Evolutionary conservation across 108 stramenopile genomes (phyloP).

Genomic region (Conticribra weissflogii): DNA sequence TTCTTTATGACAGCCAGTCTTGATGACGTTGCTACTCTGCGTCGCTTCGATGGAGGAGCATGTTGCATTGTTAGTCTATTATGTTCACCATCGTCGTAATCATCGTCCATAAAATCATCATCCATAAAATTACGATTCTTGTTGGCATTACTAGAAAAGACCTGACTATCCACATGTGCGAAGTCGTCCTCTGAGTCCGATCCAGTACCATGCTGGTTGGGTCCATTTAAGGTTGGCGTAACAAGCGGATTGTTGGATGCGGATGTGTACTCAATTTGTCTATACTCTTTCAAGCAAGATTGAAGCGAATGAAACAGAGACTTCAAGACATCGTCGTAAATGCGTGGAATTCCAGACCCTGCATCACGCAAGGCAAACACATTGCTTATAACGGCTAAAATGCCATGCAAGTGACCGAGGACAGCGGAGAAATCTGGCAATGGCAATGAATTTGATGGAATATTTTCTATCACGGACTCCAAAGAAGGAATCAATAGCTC

Average conservation of each 20-base stretch:
- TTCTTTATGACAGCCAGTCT: conserved; percentile 1
- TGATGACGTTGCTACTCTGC: conserved; percentile 19
- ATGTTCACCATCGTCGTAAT: conserved; percentile 5
- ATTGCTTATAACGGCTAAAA: conserved; percentile 28
- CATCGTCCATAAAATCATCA: conserved; percentile 44
- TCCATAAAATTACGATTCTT: no score
- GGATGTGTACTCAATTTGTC: conserved; percentile 25
- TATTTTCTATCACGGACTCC: conserved; percentile 26
- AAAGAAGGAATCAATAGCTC: conserved; percentile 31
- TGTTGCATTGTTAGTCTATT: conserved; percentile 1
- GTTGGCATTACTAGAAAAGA: no score
- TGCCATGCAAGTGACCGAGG: conserved; percentile 41
- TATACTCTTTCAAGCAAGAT: no score
- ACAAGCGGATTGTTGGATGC: no score
- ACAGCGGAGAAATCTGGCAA: conserved; percentile 31
- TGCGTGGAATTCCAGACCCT: conserved; percentile 9
- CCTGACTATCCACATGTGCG: no score
- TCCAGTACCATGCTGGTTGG: no score
- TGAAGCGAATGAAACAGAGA: no score
- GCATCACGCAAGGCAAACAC: conserved; percentile 16
- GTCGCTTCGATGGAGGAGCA: conserved; percentile 38
- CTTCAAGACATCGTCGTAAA: conserved; percentile 27
- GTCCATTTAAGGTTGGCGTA: no score
- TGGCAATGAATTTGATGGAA: conserved; percentile 17
- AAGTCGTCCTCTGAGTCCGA: conserved; percentile 45